These are phyloP conservation scores for Agrocybe pediades DNA, from an alignment of 768 basidiomycete species.

Conservation along the genomic window DNA sequence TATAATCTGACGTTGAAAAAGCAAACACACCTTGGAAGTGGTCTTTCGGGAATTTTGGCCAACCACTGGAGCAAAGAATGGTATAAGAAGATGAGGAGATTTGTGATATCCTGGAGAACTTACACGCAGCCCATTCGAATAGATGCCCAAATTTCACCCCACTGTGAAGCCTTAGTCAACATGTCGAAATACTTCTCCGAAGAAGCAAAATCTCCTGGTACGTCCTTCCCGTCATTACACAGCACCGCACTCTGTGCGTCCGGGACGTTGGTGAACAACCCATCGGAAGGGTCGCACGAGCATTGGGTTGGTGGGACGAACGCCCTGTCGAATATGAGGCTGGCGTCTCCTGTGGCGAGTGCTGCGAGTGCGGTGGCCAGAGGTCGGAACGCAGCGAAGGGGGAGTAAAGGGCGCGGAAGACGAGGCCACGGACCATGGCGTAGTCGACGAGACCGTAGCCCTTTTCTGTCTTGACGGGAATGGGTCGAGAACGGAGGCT, in stretches of 20 bases:
- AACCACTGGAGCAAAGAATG: not conserved
- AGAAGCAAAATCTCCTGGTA: slow-evolving; percentile 29
- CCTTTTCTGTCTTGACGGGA: slow-evolving; percentile 25
- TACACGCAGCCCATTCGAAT: slow-evolving; percentile 33
- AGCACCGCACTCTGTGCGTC: slow-evolving; percentile 19
- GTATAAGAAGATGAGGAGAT: not conserved
- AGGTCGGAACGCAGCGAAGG: slow-evolving; percentile 29
- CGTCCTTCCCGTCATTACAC: slow-evolving; percentile 37
- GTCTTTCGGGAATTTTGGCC: slow-evolving; percentile 6
- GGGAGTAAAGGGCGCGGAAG: slow-evolving; percentile 34
- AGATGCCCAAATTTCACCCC: slow-evolving; percentile 32
- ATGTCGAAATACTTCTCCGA: slow-evolving; percentile 28
- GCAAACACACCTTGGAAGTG: slow-evolving; percentile 8
- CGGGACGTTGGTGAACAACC: not conserved
- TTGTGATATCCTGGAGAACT: slow-evolving; percentile 8
- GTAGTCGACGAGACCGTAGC: slow-evolving; percentile 40
- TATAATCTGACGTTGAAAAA: not conserved
- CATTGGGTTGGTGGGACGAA: too few species aligned
- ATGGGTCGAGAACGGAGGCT: slow-evolving; percentile 31
- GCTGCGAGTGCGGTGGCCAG: slow-evolving; percentile 37
- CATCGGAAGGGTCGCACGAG: not conserved
- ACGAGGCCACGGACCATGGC: slow-evolving; percentile 25
- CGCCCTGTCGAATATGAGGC: not conserved
- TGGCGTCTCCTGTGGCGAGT: slow-evolving; percentile 32
- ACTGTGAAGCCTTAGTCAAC: slow-evolving; percentile 24